These are phyloP conservation scores for Coemansia guatemalensis DNA, from an alignment of 192 early-diverging fungal species.

Conservation along the genomic window DNA sequence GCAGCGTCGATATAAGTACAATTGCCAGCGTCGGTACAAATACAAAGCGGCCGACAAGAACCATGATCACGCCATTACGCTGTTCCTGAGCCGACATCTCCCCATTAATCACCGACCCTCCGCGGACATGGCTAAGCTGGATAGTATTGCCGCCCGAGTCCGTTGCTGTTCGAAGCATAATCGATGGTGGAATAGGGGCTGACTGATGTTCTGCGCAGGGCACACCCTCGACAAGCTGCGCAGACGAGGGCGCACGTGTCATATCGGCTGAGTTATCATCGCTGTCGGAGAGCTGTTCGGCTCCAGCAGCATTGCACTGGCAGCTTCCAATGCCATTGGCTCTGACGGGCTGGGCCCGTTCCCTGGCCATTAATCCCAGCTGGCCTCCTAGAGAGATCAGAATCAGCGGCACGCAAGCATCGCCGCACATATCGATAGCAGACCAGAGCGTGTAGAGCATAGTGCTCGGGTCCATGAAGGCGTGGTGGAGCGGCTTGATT, in stretches of 20 bases:
- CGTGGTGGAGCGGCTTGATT: constrained; percentile 60
- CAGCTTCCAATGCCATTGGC: neutral
- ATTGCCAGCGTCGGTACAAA: constrained; percentile 50
- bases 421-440: constrained; percentile 71
- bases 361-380: constrained; percentile 49
- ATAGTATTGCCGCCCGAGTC: constrained; percentile 10
- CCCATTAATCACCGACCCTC: neutral
- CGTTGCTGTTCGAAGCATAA: constrained; percentile 32
- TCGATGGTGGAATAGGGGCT: constrained; percentile 16
- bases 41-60: constrained; percentile 47
- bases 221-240: neutral
- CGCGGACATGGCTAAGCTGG: neutral
- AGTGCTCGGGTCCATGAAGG: constrained; percentile 61
- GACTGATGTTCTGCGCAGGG: no score
- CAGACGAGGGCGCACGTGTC: neutral
- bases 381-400: constrained; percentile 76
- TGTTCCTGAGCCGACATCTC: constrained; percentile 18
- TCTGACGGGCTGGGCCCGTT: neutral
- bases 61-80: constrained; percentile 29
- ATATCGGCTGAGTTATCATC: neutral
- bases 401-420: constrained; percentile 75
- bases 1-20: constrained; percentile 38
- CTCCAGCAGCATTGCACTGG: neutral
- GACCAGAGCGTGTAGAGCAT: constrained; percentile 62
- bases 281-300: neutral